Evolutionary conservation across 139 green algal species (phyloP), one percentile per base, ranked within the genome.

Genomic region (Chlamydomonas sp.): DNA sequence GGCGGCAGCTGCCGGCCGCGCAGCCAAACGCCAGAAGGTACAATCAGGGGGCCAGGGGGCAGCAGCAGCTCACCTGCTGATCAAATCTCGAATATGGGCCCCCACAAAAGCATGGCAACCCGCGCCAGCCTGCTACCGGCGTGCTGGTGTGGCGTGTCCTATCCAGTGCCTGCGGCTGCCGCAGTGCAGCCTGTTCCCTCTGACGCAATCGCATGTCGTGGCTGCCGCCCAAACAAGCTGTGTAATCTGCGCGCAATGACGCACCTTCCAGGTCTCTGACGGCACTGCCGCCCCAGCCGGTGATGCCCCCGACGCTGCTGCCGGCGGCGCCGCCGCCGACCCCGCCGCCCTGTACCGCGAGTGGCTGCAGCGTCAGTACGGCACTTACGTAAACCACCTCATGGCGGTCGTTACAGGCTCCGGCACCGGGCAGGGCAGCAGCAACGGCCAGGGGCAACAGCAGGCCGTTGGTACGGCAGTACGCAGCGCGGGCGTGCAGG

Each of bases 291-390:
- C 31, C 31, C 31, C 12, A 20, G 20, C 20, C 20, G 71, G 61
- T 2, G n/a, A 9, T 4, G 63, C 0, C n/a, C 63, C 6, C n/a
- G 63, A 49, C n/a, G 31, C 79, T 1, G n/a, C 79, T 12, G 12
- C 63, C 57, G 71, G 17, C 8, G 79, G 15, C 0, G 62, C 68
- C 68, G 57, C 9, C 1, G 64, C 12, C 1, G 85, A 89, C 66
- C 61, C 88, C 12, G 77, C 85, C 31, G 72, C 59, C 0, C 83
- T 90, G 62, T 92, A 91, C 66, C 72, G 68, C 17, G 73, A 69
- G 2, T 94, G 92, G 92, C 82, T 94, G 71, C 16, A n/a, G 58
- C 90, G 90, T 15, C 92, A 96, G 90, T 95, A 95, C 81, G 69
- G 17, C 9, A 66, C 63, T 16, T 95, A 85, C 67, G 73, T 87